A percentile compares a stretch with the other conserved stretches of the same genome.
These are phyloP conservation scores for Abrus pulchellus DNA, from an alignment of 306 rosid species.

Conservation along the genomic window DNA sequence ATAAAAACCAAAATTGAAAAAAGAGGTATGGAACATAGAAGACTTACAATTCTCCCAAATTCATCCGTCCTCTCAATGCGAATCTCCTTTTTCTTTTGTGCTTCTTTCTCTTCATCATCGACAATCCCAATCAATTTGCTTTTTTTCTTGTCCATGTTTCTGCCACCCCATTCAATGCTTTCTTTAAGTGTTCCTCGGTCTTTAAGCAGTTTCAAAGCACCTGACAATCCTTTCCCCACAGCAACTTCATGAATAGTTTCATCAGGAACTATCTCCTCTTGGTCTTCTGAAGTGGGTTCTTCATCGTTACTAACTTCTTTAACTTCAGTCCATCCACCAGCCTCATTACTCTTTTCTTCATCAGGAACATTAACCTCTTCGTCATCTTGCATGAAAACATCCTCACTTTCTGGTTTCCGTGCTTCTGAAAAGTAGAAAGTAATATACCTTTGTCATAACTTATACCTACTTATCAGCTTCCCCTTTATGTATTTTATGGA, in stretches of 20 bases:
- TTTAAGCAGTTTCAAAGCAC: constrained; percentile 86
- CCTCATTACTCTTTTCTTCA: constrained; percentile 64
- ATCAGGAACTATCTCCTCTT: constrained; percentile 74
- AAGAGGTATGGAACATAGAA: constrained; percentile 16
- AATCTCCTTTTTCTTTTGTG: constrained; percentile 77
- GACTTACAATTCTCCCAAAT: constrained; percentile 91
- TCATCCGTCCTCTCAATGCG: constrained; percentile 95
- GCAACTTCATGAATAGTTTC: constrained; percentile 93
- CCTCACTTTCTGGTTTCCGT: constrained; percentile 81
- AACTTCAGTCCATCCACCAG: constrained; percentile 94
- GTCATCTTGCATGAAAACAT: constrained; percentile 88
- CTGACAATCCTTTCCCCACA: constrained; percentile 89
- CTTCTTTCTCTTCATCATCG: constrained; percentile 72
- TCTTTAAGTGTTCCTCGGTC: constrained; percentile 95
- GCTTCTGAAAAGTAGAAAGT: constrained; percentile 70
- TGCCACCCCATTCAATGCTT: constrained; percentile 96
- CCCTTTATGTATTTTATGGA: constrained; percentile 14
- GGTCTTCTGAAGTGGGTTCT: constrained; percentile 62
- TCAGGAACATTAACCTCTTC: constrained; percentile 64
- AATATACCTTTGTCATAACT: constrained; percentile 9
- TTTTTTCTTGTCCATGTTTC: constrained; percentile 99
- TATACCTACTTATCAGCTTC: constrained; percentile 26
- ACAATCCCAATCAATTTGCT: constrained; percentile 89
- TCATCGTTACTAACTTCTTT: constrained; percentile 65
- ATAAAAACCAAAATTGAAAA: constrained; percentile 1